Conservation (phyloP, 2,329 filamentous ascomycete species). For the Curvularia eragrostidis region DNA sequence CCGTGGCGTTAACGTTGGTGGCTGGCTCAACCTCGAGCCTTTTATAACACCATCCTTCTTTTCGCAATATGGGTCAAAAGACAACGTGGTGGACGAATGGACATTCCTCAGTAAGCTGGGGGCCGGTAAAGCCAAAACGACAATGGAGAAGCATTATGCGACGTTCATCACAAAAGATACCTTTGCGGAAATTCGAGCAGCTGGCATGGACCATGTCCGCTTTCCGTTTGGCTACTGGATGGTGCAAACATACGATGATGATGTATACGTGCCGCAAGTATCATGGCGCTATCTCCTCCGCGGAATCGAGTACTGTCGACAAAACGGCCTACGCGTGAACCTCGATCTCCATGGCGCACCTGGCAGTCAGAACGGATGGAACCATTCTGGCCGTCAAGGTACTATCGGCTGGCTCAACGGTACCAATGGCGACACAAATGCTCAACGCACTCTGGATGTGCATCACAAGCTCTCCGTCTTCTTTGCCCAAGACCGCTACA, state of each 20-base stretch:
- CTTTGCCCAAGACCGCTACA: constrained; percentile 92
- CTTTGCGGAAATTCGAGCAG: constrained; percentile 82
- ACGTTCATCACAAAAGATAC: constrained; percentile 84
- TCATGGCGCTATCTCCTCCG: constrained; percentile 94
- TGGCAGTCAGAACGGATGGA: constrained; percentile 97
- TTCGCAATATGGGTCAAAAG: constrained; percentile 65
- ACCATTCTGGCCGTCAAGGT: constrained; percentile 87
- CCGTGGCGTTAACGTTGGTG: constrained; percentile 89
- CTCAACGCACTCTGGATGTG: constrained; percentile 80
- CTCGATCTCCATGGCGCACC: constrained; percentile 91
- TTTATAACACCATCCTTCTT: constrained; percentile 97
- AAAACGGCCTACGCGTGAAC: constrained; percentile 90
- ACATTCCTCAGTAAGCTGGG: constrained; percentile 78
- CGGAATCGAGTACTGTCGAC: constrained; percentile 90
- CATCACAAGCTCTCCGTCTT: constrained; percentile 88
- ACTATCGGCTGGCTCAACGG: constrained; percentile 88
- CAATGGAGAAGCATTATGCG: constrained; percentile 90
- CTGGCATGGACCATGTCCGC: constrained; percentile 94
- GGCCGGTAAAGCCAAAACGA: constrained; percentile 64
- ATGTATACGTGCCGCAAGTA: constrained; percentile 85
- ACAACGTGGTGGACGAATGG: constrained; percentile 84
- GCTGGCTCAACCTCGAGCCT: constrained; percentile 92
- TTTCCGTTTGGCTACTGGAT: constrained; percentile 98
- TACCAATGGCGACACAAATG: constrained; percentile 79
- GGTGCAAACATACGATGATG: constrained; percentile 79